Evolutionary conservation across 2,329 filamentous ascomycete genomes (phyloP).

Genomic region (Talaromyces sp.): DNA sequence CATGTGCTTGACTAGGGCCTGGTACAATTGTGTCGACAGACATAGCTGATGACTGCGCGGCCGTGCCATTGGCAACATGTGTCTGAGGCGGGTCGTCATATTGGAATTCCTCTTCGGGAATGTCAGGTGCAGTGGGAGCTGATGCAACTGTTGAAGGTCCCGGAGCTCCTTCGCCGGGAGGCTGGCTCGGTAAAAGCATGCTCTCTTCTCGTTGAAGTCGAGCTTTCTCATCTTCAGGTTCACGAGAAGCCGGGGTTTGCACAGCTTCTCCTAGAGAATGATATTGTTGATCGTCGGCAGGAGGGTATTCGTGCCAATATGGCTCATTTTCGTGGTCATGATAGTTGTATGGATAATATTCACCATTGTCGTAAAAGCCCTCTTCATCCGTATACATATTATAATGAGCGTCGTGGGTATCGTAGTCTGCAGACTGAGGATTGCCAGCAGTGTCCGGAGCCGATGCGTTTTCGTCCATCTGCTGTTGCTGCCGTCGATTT

Average conservation of each 20-base stretch:
- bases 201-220: constrained; percentile 71
- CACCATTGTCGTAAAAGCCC: constrained; percentile 20
- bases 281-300: constrained; percentile 20
- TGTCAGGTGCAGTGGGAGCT: constrained; percentile 41
- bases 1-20: constrained; percentile 37
- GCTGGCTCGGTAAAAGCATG: constrained; percentile 74
- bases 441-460: constrained; percentile 15
- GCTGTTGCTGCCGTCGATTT: constrained; percentile 47
- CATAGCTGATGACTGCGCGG: constrained; percentile 16
- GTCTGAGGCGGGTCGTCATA: background rate
- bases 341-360: constrained; percentile 18
- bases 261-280: constrained; percentile 20
- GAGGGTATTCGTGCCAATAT: constrained; percentile 21
- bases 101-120: constrained; percentile 45
- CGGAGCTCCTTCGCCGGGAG: constrained; percentile 47
- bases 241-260: constrained; percentile 51
- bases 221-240: constrained; percentile 73
- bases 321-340: constrained; percentile 18
- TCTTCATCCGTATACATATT: constrained; percentile 20
- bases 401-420: background rate
- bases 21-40: constrained; percentile 26
- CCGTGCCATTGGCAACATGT: constrained; percentile 35
- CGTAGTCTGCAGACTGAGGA: constrained; percentile 22
- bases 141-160: constrained; percentile 41
- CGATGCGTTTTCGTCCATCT: constrained; percentile 27